Evolutionary conservation across 2,329 filamentous ascomycete species (phyloP), one percentile per base, ranked within the genome.

Genomic region (Sarocladium brachiariae): DNA sequence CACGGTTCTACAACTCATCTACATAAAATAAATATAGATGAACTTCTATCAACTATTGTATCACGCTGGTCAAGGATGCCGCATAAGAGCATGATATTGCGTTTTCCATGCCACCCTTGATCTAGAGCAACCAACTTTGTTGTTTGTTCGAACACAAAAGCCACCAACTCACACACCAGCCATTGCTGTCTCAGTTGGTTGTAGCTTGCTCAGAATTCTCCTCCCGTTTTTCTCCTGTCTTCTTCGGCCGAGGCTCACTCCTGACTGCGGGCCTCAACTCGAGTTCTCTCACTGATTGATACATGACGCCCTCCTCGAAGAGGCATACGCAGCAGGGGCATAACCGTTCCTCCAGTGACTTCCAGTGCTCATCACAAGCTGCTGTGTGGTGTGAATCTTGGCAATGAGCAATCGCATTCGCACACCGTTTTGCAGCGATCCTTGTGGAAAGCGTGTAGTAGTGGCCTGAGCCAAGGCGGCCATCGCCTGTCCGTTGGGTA

Each of bases 341-440:
- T 50, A 41, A 41, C 19, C 49, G 33, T 27, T 50, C 49, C 41
- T 41, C 10, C 5, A 50, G 25, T 21, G 41, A 24, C 33, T 50
- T 50, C 34, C 49, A 50, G 35, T 50, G 35, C 49, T 50, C 49
- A 41, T 50, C 35, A 41, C 49, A 50, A 50, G 49, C 19, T 14
- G 34, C 25, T 30, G 35, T 50, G 16, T 50, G 49, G 9, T 50
- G 16, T 31, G 14, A 34, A 50, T 30, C 49, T 27, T 50, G 19
- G 49, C 49, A 50, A 50, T 50, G 33, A 50, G 49, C 49, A 50
- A 41, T 50, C 5, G 18, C 34, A 43, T 50, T 50, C 25, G 8
- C 33, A 41, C 49, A 50, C 33, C 16, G 33, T 41, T 50, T 50
- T 30, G 39, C 41, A 9, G 41, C 49, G 23, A 50, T 24, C 49